These are phyloP conservation scores for Carex parvula DNA, from an alignment of 176 grass and related monocot genomes.

Conservation along the genomic window DNA sequence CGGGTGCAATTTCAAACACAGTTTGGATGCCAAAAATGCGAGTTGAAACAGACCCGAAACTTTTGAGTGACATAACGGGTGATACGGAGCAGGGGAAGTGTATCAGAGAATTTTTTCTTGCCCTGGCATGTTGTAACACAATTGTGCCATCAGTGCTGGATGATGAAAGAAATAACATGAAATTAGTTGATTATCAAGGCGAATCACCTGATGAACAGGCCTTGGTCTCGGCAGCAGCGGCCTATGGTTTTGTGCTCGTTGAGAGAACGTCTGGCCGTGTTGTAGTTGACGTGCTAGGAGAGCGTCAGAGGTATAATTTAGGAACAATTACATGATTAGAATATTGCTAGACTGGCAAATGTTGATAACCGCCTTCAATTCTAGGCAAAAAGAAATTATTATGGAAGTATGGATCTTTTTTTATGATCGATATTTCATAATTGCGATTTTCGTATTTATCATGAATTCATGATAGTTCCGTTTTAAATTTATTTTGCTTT, in stretches of 20 bases:
- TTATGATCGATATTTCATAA: not conserved
- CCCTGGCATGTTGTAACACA: constrained; percentile 80
- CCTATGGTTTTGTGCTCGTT: constrained; percentile 80
- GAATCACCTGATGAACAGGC: constrained; percentile 95
- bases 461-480: not conserved
- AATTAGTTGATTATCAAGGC: constrained; percentile 77
- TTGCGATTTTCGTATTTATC: not conserved
- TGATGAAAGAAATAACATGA: constrained; percentile 39
- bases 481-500: not conserved
- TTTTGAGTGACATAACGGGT: constrained; percentile 46
- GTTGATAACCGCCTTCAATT: not conserved
- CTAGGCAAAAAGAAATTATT: not conserved
- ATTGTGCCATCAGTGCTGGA: constrained; percentile 60
- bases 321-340: not conserved
- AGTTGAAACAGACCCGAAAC: constrained; percentile 44
- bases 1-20: constrained; percentile 22
- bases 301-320: constrained; percentile 62
- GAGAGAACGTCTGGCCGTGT: constrained; percentile 80
- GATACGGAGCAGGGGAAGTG: constrained; percentile 38
- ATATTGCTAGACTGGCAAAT: not conserved
- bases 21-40: constrained; percentile 56
- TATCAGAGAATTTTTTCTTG: constrained; percentile 60
- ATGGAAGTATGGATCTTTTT: not conserved
- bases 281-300: constrained; percentile 70
- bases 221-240: constrained; percentile 72